phyloP scores from a whole-genome alignment of 2,329 filamentous ascomycete genomes.

The Microdochium paspali region DNA sequence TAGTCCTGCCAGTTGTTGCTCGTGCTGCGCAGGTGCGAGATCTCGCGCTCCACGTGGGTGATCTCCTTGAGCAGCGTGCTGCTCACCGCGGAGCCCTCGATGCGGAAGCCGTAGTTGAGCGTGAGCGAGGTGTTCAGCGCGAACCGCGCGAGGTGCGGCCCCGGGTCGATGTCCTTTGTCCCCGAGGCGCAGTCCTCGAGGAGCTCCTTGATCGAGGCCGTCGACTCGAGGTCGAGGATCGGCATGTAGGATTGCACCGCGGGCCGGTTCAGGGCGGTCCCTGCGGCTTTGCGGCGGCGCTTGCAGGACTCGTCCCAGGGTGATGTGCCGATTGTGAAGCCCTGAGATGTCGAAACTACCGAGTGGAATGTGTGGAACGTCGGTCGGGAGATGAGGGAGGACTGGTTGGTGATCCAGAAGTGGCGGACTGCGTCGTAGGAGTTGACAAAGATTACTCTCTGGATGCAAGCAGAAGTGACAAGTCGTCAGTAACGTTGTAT shows the following conservation, averaged over 20 bases:
- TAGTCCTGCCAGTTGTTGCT: slow-evolving; percentile 54
- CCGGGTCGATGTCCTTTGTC: slow-evolving; percentile 45
- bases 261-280: slow-evolving; percentile 55
- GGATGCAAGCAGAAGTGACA: not conserved
- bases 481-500: not conserved
- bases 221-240: slow-evolving; percentile 53
- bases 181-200: slow-evolving; percentile 48
- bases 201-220: slow-evolving; percentile 52
- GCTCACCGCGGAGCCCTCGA: slow-evolving; percentile 45
- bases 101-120: slow-evolving; percentile 56
- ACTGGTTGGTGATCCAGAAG: slow-evolving; percentile 41
- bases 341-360: slow-evolving; percentile 55
- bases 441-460: slow-evolving; percentile 44
- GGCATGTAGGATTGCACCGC: slow-evolving; percentile 53
- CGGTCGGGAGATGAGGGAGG: slow-evolving; percentile 44
- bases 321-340: slow-evolving; percentile 59
- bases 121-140: slow-evolving; percentile 52
- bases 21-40: slow-evolving; percentile 48
- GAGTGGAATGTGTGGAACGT: slow-evolving; percentile 53
- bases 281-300: slow-evolving; percentile 53
- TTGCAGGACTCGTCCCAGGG: slow-evolving; percentile 58
- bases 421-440: slow-evolving; percentile 38
- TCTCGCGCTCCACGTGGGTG: slow-evolving; percentile 51
- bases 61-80: slow-evolving; percentile 52
- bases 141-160: slow-evolving; percentile 59